These are phyloP conservation scores for Ophiorrhiza pumila DNA, from an alignment of 257 asterid genomes.

Conservation along the genomic window DNA sequence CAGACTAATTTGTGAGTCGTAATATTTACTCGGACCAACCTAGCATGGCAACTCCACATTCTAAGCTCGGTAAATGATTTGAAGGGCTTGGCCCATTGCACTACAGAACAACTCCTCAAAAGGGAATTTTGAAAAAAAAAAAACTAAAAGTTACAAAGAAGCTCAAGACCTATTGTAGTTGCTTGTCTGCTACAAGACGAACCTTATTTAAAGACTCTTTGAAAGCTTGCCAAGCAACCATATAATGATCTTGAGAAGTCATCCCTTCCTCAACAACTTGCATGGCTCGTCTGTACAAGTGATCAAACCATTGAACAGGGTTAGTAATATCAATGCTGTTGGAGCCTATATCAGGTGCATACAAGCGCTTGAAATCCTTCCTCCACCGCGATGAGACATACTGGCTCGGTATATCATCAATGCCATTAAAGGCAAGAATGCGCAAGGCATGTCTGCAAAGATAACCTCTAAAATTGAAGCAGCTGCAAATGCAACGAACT, in stretches of 20 bases:
- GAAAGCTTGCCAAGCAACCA: slow-evolving; percentile 39
- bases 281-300: slow-evolving; percentile 34
- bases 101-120: not conserved
- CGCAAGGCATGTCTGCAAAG: slow-evolving; percentile 35
- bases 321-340: slow-evolving; percentile 23
- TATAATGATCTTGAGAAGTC: slow-evolving; percentile 31
- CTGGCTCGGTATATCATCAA: slow-evolving; percentile 34
- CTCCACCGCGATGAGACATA: slow-evolving; percentile 36
- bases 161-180: slow-evolving; percentile 7
- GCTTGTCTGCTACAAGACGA: slow-evolving; percentile 31
- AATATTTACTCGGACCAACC: no score
- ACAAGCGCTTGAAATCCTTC: slow-evolving; percentile 35
- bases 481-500: slow-evolving; percentile 35
- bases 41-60: no score
- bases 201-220: slow-evolving; percentile 37
- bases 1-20: no score
- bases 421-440: slow-evolving; percentile 26
- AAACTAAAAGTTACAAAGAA: not conserved
- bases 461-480: slow-evolving; percentile 38
- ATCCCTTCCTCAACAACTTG: slow-evolving; percentile 41
- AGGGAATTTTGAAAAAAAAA: not conserved
- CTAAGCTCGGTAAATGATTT: no score
- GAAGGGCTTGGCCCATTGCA: no score
- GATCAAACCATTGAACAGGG: slow-evolving; percentile 37
- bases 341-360: slow-evolving; percentile 29